phyloP scores from a whole-genome alignment of 1,284 basidiomycete species.

The Rhodotorula sp. region DNA sequence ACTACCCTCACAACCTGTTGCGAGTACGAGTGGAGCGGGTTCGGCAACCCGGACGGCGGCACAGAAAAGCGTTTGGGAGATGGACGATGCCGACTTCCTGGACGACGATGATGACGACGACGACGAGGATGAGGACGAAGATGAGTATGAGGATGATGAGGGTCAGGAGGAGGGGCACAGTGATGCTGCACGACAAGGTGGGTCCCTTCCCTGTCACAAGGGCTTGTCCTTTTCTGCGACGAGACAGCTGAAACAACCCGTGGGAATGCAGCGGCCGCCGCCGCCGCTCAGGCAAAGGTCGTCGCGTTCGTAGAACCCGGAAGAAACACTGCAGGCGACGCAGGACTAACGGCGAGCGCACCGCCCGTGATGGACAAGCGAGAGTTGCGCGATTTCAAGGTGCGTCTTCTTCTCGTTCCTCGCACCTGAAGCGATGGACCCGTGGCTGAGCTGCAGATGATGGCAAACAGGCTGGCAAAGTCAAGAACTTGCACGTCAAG shows the following conservation, averaged over 20 bases:
- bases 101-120: slow-evolving; percentile 27
- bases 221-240: too few relatives aligned
- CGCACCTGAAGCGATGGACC: not conserved
- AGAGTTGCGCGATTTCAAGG: slow-evolving; percentile 37
- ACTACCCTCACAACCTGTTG: not conserved
- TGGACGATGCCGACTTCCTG: slow-evolving; percentile 33
- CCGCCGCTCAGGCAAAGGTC: slow-evolving; percentile 11
- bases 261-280: not conserved
- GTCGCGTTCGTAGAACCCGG: slow-evolving; percentile 36
- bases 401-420: not conserved
- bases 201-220: not conserved
- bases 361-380: slow-evolving; percentile 2
- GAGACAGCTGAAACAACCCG: too few relatives aligned
- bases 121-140: slow-evolving; percentile 15
- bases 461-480: slow-evolving; percentile 25
- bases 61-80: slow-evolving; percentile 37
- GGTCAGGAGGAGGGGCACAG: not conserved
- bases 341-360: not conserved
- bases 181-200: not conserved
- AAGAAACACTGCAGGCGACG: not conserved
- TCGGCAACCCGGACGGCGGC: not conserved
- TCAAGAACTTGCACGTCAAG: slow-evolving; percentile 32
- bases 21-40: not conserved
- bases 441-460: not conserved
- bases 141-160: not conserved